Conservation (phyloP, 768 basidiomycete species). For the Hygrocybe punicea region DNA sequence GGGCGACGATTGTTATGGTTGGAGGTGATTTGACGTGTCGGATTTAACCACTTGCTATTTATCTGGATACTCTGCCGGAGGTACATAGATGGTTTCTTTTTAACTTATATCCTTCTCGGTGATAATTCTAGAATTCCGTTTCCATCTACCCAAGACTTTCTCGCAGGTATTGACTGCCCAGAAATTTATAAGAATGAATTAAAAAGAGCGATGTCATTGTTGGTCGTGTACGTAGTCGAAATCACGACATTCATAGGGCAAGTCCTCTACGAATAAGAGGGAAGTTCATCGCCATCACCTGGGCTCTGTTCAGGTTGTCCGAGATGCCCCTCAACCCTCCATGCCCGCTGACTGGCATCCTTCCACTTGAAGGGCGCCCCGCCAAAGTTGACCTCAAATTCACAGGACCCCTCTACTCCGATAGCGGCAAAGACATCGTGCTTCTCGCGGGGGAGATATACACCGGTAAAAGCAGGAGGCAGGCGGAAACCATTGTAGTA, state of each 20-base stretch:
- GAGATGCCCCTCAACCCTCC: slow-evolving; percentile 64
- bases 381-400: slow-evolving; percentile 66
- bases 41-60: no score
- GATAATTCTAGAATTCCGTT: no score
- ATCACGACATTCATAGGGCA: no score
- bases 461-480: slow-evolving; percentile 53
- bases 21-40: slow-evolving; percentile 57
- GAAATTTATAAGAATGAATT: no score
- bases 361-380: slow-evolving; percentile 56
- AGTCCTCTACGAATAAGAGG: slow-evolving; percentile 41
- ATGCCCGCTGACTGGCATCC: slow-evolving; percentile 62
- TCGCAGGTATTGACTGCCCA: no score
- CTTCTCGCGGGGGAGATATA: slow-evolving; percentile 50
- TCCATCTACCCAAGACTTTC: no score
- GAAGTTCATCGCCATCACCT: slow-evolving; percentile 45
- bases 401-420: slow-evolving; percentile 53
- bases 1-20: slow-evolving; percentile 76
- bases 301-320: slow-evolving; percentile 41
- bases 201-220: no score
- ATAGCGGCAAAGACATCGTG: slow-evolving; percentile 65
- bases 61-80: no score
- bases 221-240: no score
- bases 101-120: no score
- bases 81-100: no score
- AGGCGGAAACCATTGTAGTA: slow-evolving; percentile 62